Evolutionary conservation across 768 basidiomycete genomes (phyloP).

Genomic region (Crassisporium funariophilum): DNA sequence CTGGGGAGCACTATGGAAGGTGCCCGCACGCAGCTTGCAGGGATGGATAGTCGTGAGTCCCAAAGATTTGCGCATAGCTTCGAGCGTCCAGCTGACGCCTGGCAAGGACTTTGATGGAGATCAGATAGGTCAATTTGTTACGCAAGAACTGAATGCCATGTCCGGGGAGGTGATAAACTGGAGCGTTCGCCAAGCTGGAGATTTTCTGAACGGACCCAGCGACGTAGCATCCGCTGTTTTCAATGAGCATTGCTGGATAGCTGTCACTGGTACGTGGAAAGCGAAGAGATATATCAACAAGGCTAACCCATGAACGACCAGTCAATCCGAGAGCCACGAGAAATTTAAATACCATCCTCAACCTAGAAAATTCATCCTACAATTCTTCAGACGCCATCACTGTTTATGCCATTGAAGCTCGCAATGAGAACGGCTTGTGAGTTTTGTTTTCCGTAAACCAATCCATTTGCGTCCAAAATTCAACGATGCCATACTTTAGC

Average conservation of each 20-base stretch:
- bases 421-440: constrained; percentile 63
- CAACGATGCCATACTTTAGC: constrained; percentile 21
- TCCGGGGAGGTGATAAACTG: constrained; percentile 36
- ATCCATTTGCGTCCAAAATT: too few relatives aligned
- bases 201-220: constrained; percentile 38
- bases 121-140: constrained; percentile 43
- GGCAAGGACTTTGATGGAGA: constrained; percentile 54
- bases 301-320: constrained; percentile 11
- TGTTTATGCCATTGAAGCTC: constrained; percentile 45
- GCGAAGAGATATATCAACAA: background rate
- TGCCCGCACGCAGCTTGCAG: constrained; percentile 40
- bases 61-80: too few relatives aligned
- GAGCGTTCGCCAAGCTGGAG: constrained; percentile 31
- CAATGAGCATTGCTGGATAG: constrained; percentile 48
- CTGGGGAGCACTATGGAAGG: constrained; percentile 55
- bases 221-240: constrained; percentile 42
- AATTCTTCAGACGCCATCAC: constrained; percentile 49
- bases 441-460: constrained; percentile 26
- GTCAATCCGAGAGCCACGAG: constrained; percentile 42
- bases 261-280: constrained; percentile 40
- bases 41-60: constrained; percentile 59
- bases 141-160: constrained; percentile 30
- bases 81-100: background rate
- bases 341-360: constrained; percentile 36
- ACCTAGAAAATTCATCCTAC: constrained; percentile 38